These are phyloP conservation scores for Sarocladium kiliense DNA, from an alignment of 2,329 filamentous ascomycete genomes.

Conservation along the genomic window DNA sequence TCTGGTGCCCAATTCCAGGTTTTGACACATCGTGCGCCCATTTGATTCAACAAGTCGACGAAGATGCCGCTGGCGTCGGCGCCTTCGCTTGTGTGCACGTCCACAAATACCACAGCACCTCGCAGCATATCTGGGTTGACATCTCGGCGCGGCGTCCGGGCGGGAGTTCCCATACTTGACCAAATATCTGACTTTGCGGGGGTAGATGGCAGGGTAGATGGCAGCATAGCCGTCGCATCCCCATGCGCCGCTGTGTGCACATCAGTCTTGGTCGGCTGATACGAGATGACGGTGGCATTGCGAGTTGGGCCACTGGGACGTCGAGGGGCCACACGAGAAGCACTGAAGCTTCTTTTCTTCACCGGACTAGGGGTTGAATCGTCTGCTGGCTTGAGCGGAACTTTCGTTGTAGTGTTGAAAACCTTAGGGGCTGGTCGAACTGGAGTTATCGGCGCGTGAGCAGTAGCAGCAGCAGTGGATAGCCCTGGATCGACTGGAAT, in stretches of 20 bases:
- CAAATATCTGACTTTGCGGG: constrained; percentile 47
- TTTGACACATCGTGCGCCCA: constrained; percentile 77
- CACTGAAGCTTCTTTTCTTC: constrained; percentile 47
- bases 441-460: constrained; percentile 48
- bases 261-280: constrained; percentile 44
- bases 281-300: constrained; percentile 49
- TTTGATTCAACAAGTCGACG: constrained; percentile 69
- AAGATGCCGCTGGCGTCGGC: constrained; percentile 79
- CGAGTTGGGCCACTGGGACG: constrained; percentile 38
- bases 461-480: constrained; percentile 14
- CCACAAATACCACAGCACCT: constrained; percentile 75
- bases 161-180: constrained; percentile 51
- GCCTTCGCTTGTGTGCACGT: constrained; percentile 78
- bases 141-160: constrained; percentile 50
- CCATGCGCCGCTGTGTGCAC: background rate
- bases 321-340: constrained; percentile 39
- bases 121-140: constrained; percentile 51
- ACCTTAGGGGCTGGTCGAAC: constrained; percentile 41
- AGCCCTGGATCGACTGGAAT: constrained; percentile 49
- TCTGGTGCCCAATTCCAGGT: constrained; percentile 68
- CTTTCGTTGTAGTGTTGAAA: constrained; percentile 70
- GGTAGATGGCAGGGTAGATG: constrained; percentile 15
- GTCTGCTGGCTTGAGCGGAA: constrained; percentile 66
- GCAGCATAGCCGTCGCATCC: background rate
- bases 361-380: constrained; percentile 44